Evolutionary conservation across 192 early-diverging fungal genomes (phyloP).

Genomic region (Backusella australiensis): DNA sequence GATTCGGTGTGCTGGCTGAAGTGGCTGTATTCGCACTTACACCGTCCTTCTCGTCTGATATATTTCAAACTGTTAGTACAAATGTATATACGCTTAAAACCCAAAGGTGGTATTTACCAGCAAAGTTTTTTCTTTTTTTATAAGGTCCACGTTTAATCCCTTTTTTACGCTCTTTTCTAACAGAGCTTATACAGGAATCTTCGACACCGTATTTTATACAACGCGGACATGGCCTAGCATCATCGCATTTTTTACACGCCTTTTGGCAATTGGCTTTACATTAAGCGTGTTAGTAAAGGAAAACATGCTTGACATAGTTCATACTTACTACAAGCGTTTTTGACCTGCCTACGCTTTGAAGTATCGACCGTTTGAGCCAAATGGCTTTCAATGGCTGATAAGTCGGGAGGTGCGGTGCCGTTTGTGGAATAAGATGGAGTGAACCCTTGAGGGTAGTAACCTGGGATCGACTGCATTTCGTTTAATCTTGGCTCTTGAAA

Average conservation of each 20-base stretch:
- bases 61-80: not conserved
- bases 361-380: not conserved
- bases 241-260: constrained; percentile 91
- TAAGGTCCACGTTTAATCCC: constrained; percentile 86
- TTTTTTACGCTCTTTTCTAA: constrained; percentile 77
- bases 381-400: constrained; percentile 2
- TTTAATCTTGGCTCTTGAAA: not conserved
- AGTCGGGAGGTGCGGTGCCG: not conserved
- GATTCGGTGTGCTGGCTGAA: not conserved
- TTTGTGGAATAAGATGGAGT: not conserved
- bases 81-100: not conserved
- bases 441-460: not conserved
- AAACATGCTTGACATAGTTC: not conserved
- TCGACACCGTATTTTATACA: constrained; percentile 72
- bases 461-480: not conserved
- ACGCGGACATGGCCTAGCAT: constrained; percentile 76
- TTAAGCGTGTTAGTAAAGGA: not conserved
- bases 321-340: constrained; percentile 28
- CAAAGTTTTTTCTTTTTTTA: constrained; percentile 48
- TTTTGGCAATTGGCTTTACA: constrained; percentile 76
- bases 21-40: not conserved
- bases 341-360: constrained; percentile 28
- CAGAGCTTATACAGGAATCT: constrained; percentile 70
- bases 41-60: not conserved
- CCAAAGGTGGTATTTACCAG: not conserved